Conservation (phyloP, 805 yeast species). For the Pichia paraexigua region DNA sequence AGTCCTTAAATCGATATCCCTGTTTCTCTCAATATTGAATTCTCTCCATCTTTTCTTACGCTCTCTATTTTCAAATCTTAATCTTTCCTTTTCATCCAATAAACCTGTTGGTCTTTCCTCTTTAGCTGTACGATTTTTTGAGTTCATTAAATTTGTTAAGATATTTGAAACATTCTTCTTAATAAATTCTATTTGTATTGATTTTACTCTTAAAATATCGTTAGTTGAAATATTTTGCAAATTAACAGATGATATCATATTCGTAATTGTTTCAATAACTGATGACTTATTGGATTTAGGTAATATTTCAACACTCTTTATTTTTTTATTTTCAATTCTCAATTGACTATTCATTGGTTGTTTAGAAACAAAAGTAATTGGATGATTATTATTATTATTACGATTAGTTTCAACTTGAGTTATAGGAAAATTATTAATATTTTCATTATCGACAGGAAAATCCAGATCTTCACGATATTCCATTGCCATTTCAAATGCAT, state of each 20-base stretch:
- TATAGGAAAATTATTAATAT: background rate
- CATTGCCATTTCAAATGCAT: slow-evolving; percentile 71
- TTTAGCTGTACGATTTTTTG: slow-evolving; percentile 1
- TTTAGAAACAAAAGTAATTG: slow-evolving; percentile 3
- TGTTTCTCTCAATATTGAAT: slow-evolving; percentile 68
- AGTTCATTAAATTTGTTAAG: slow-evolving; percentile 7
- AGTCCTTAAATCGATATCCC: slow-evolving; percentile 79
- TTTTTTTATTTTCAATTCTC: background rate
- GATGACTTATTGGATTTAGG: slow-evolving; percentile 1
- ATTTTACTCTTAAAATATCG: slow-evolving; percentile 5
- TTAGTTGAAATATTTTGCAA: slow-evolving; percentile 2
- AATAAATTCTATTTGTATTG: slow-evolving; percentile 7
- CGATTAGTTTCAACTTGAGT: background rate
- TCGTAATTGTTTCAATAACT: slow-evolving; percentile 4
- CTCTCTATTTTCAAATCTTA: slow-evolving; percentile 62
- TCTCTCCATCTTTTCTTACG: slow-evolving; percentile 82
- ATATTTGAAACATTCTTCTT: slow-evolving; percentile 11
- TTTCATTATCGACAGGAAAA: slow-evolving; percentile 17
- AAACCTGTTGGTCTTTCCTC: background rate
- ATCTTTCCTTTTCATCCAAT: slow-evolving; percentile 43
- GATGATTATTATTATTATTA: background rate
- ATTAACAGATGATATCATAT: slow-evolving; percentile 8
- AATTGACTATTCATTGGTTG: slow-evolving; percentile 6
- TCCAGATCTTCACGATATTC: slow-evolving; percentile 42
- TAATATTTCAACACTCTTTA: background rate